Percentiles rank a stretch among this genome's conserved stretches.
Conservation (phyloP, 108 stramenopile genomes). For the Pseudonitzschia multiseries region DNA sequence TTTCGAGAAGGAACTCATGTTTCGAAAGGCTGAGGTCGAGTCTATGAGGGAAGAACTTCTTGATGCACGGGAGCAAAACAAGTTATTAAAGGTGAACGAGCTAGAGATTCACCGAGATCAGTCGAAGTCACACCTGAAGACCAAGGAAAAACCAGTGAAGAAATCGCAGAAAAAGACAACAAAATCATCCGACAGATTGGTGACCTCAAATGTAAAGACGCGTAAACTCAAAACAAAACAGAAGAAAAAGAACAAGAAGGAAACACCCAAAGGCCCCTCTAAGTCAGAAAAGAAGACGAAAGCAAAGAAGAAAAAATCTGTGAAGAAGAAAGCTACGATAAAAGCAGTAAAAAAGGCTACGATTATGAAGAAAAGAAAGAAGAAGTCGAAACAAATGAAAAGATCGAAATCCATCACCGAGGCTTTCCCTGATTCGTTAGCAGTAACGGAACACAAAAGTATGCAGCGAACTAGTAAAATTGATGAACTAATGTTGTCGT, state of each 20-base stretch:
- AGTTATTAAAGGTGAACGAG: conserved; percentile 20
- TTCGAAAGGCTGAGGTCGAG: neutral
- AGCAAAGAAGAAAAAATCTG: conserved; percentile 9
- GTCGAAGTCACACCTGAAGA: neutral
- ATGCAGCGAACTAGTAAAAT: too few species aligned
- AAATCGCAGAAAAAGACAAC: neutral
- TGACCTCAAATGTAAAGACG: neutral
- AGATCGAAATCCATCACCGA: neutral
- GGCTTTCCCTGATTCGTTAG: neutral
- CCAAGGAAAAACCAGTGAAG: neutral
- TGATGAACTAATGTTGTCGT: too few species aligned
- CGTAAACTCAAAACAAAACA: neutral
- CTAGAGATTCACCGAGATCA: conserved; percentile 1
- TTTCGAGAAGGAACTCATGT: conserved; percentile 14
- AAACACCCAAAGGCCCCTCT: neutral
- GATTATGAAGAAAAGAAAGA: conserved; percentile 1
- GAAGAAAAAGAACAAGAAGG: neutral
- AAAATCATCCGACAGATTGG: neutral
- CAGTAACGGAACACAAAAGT: neutral
- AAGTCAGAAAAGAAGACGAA: neutral
- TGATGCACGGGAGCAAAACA: conserved; percentile 18
- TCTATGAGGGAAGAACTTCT: conserved; percentile 2
- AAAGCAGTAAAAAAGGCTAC: conserved; percentile 17
- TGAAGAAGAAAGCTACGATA: neutral
- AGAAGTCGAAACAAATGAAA: neutral